Base-by-base conservation (phyloP, 805 yeast species). In the Metahyphopichia silvanorum region DNA sequence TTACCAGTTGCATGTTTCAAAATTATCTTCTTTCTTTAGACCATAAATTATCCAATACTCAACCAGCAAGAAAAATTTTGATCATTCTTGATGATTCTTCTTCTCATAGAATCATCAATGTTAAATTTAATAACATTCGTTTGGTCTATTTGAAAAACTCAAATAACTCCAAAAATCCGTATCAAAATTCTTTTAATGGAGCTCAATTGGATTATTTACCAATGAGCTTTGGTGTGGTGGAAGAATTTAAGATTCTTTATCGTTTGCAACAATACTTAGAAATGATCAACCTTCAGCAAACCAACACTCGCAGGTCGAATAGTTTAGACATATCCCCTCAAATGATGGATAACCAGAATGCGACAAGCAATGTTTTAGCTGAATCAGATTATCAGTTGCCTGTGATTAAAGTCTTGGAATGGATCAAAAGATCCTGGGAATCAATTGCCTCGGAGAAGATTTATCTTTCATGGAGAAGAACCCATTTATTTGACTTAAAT, bases 201-300 rank as follows among this genome's bases (percentile, higher is more conserved):
- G 60, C 71, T 21, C 74, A 69, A 38, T 58, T 77, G 32, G 71
- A 69, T 43, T 77, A 74, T 45, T 51, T 77, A 21, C 85, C 85
- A 6, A 76, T 77, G 65, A 74, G 69, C 38, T 77, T 79, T 69
- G 86, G 86, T 3, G 74, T 79, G 4, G 63, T 74, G 25, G 77
- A 76, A 37, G 85, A 79, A 44, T 75, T 79, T 47, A 77, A 76
- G 45, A 64, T 77, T 10, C 56, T 74, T 29, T 79, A 73, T 43
- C 65, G 86, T 35, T 58, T 74, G 5, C 77, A 73, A 38, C 85
- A 79, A 40, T 79, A 77, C 40, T 56, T 58, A 41, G 69, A 63
- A 32, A 63, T 64, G 69, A 66, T 66, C 12, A 56, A 55, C 33
- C 21, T 51, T n/a, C 68, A 62, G 36, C 34, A 53, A 28, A 35